Base-by-base conservation (phyloP, 179 eudicot species). In the Spinacia oleracea region DNA sequence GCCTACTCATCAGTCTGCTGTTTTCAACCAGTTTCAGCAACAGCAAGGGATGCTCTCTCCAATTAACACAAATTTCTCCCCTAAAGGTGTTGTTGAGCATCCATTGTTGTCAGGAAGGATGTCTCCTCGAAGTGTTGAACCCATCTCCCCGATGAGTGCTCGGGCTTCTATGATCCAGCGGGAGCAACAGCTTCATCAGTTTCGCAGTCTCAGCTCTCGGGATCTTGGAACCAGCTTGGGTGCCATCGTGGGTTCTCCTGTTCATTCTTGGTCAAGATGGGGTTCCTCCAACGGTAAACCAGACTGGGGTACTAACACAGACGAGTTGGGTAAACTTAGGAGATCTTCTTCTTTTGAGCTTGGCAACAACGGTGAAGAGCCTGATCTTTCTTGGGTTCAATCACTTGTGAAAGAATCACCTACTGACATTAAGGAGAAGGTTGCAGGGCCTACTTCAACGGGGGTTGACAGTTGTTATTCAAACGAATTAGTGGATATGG, bases 321-420 rank as follows among this genome's bases (percentile, higher is more conserved):
- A 87, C 8, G 93, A 88, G 25, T 73, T 84, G 34, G 86, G 85
- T 59, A 86, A 77, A 84, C 86, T 89, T 66, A 82, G 84, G 72
- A 85, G 90, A 78, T 87, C 93, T 3, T 84, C 89, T 1, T 89
- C 97, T 0, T 87, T 89, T 72, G 92, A 91, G 81, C 75, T 75
- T 42, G 84, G 83, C 40, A 87, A 64, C 69, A 82, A 85, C 35
- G 86, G 81, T 4, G 93, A 90, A 51, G 97, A 89, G 80, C 93
- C 93, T n/a, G 93, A 91, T 88, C 70, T 91, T 6, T 90, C 92
- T 5, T 90, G 97, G 97, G 91, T 90, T 77, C 93, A 90, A 56
- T 88, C 92, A 3, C 91, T 91, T 58, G 92, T 91, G 27, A 89
- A 85, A 76, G 97, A 91, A 74, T 77, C 93, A 60, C 90, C 90